Evolutionary conservation across 2,329 filamentous ascomycete genomes (phyloP).

Genomic region (Cladophialophora chaetospira): DNA sequence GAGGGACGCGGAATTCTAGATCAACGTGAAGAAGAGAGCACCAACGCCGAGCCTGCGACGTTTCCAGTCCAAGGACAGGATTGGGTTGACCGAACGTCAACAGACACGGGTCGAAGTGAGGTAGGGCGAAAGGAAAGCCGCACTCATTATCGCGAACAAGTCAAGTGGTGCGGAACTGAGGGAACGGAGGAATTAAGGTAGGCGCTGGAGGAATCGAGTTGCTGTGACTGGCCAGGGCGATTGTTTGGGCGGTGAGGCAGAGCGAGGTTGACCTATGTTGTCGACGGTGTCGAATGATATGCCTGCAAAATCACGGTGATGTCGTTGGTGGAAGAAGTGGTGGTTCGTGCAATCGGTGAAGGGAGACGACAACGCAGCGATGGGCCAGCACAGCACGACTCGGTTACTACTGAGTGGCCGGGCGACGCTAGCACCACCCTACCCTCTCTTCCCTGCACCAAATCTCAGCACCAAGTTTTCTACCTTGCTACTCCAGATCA

Average conservation of each 20-base stretch:
- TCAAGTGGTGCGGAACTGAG: not conserved
- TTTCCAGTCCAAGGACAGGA: slow-evolving; percentile 8
- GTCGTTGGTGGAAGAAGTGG: slow-evolving; percentile 10
- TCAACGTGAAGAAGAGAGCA: slow-evolving; percentile 6
- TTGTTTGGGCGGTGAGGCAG: slow-evolving; percentile 8
- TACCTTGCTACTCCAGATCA: no score
- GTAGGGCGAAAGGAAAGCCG: slow-evolving; percentile 16
- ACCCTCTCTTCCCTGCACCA: not conserved
- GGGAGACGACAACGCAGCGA: slow-evolving; percentile 3
- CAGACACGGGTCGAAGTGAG: slow-evolving; percentile 23
- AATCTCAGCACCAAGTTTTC: no score
- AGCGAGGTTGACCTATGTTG: not conserved
- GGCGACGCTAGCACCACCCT: not conserved
- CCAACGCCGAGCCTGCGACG: slow-evolving; percentile 29
- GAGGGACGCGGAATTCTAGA: slow-evolving; percentile 4
- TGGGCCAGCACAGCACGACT: not conserved
- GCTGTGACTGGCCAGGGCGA: slow-evolving; percentile 18
- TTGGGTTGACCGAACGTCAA: slow-evolving; percentile 23
- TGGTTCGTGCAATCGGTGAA: slow-evolving; percentile 15
- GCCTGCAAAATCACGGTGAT: slow-evolving; percentile 2
- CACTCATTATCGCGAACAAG: slow-evolving; percentile 18
- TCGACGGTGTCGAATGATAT: slow-evolving; percentile 11
- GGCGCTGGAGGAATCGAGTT: slow-evolving; percentile 1
- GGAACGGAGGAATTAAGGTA: slow-evolving; percentile 7
- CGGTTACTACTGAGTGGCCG: slow-evolving; percentile 1